Conservation (phyloP, 352 stramenopile genomes). For the Globisporangium heterothallicum region DNA sequence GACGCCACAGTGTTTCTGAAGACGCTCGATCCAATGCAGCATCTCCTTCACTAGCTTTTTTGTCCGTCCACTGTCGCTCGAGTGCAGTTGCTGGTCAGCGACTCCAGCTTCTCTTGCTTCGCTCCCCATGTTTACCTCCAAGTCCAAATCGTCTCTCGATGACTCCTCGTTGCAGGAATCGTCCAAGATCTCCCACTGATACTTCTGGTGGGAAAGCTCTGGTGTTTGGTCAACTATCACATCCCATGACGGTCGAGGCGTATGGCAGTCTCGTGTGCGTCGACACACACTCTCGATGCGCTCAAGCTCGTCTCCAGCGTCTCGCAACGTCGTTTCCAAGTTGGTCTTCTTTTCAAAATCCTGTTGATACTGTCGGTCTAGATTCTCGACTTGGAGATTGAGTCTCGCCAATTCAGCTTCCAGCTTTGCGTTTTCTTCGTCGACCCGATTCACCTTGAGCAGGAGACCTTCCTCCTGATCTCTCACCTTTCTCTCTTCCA, state of each 20-base stretch:
- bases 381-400: constrained; percentile 21
- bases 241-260: constrained; percentile 59
- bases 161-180: constrained; percentile 2
- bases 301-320: constrained; percentile 24
- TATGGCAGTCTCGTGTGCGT: constrained; percentile 48
- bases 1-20: constrained; percentile 75
- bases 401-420: constrained; percentile 38
- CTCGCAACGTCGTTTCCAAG: constrained; percentile 13
- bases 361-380: constrained; percentile 34
- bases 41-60: constrained; percentile 66
- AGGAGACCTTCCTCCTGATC: constrained; percentile 38
- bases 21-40: constrained; percentile 70
- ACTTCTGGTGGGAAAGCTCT: constrained; percentile 51
- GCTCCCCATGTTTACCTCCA: neutral
- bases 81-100: neutral
- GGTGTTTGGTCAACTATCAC: constrained; percentile 51
- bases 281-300: constrained; percentile 20
- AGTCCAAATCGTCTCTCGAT: constrained; percentile 6
- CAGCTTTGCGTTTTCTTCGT: constrained; percentile 33
- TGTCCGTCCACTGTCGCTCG: constrained; percentile 14
- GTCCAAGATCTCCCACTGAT: constrained; percentile 46
- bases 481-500: constrained; percentile 56
- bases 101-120: no score
- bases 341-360: constrained; percentile 25
- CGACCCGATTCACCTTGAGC: constrained; percentile 21